Evolutionary conservation across 2,329 filamentous ascomycete species (phyloP), one percentile per base, ranked within the genome.

Genomic region (Pseudopithomyces maydicus): DNA sequence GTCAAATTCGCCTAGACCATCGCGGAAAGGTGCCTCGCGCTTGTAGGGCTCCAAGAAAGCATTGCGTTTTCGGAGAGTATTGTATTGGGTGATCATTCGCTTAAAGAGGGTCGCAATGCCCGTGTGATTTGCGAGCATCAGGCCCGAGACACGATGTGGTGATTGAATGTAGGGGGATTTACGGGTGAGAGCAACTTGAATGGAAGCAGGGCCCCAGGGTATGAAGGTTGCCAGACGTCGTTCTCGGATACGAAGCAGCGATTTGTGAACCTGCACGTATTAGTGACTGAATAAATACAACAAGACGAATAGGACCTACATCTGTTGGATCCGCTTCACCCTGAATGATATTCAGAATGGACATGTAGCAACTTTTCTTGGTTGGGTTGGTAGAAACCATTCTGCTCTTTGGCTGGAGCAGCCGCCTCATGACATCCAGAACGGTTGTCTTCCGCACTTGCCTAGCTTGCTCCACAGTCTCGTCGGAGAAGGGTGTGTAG

Each of bases 321-420:
- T 99, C 96, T 2, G 94, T 98, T 8, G 95, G 94, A 74, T 99
- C 96, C 38, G 96, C 95, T 77, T 99, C 95, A 70, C 95, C 95
- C 81, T 98, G 95, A 69, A 99, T 99, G 69, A 99, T 97, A 77
- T 99, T 98, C 61, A 99, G 83, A 67, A 99, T 98, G 46, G 92
- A 97, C 72, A 99, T 98, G 81, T 99, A 99, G 81, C 95, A 99
- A 79, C 92, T 97, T 81, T 92, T 96, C 81, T 98, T 98, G 69
- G 90, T 91, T 1, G 94, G 93, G 55, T 92, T 90, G 20, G 95
- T 97, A 22, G 93, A 97, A 44, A 99, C 95, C 95, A 99, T 99
- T 74, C 96, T 89, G 78, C 99, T 99, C 83, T 99, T 99, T 38
- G 95, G 95, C 78, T 99, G 96, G 56, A 99, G 82, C 22, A 99